Evolutionary conservation across 371 early-diverging fungal species (phyloP), one percentile per base, ranked within the genome.

Genomic region (Rhizopus microsporus): DNA sequence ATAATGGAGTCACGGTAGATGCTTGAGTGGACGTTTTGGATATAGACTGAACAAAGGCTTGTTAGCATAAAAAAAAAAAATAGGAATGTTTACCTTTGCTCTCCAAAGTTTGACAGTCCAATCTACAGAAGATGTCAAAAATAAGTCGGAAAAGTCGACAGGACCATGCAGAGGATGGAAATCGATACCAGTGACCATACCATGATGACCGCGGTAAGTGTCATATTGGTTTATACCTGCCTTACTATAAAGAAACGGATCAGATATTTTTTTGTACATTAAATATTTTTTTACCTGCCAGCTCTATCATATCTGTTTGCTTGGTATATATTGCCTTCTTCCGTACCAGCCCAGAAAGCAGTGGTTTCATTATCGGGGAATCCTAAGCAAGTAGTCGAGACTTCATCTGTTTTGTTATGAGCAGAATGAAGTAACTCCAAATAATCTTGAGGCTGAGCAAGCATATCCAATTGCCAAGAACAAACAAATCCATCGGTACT

Each of bases 101-200:
- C 93, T 82, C 97, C 97, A 98, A 23, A 98, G 77, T 59, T 95
- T 94, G 54, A 94, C 89, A 1, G 96, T 94, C 96, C 96, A 98
- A 69, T 97, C 97, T 3, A 96, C 91, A 5, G 92, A 92, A 32
- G 87, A 81, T 0, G 96, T 96, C 51, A 97, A 62, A 66, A 93
- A 94, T 48, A 97, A 67, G 69, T 97, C 96, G 7, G 94, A 85
- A 65, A 93, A 94, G 59, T 94, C 95, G 12, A 80, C 75, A 13
- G 91, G 84, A 4, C 92, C 93, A 60, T 77, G 72, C 5, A 82
- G 51, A 17, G 98, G 96, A 69, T 98, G 98, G 81, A 96, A 94
- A 51, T 91, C 80, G 55, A 98, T 72, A n/a, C 92, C 89, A 13
- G 96, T 96, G 31, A 98, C 83, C 51, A 90, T 86, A 5, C 93